phyloP scores from a whole-genome alignment of 441 rosid species.

The Croton setiger region DNA sequence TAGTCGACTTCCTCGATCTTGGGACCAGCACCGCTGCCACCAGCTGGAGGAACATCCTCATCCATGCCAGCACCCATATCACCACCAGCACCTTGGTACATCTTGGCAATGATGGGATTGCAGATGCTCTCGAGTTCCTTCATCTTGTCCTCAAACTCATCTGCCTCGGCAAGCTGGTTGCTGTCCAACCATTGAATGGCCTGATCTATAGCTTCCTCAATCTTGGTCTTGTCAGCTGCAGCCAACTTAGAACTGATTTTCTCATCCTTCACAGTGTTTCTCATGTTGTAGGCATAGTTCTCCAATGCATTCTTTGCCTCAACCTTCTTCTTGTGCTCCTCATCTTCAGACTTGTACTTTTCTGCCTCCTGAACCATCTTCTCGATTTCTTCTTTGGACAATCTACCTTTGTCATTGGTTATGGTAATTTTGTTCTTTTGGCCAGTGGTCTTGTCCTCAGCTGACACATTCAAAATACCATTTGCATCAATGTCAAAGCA shows the following conservation, averaged over 20 bases:
- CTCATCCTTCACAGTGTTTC: constrained; percentile 67
- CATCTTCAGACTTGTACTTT: constrained; percentile 68
- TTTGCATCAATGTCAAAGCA: constrained; percentile 69
- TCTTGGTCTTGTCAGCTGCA: constrained; percentile 57
- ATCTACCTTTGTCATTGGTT: constrained; percentile 71
- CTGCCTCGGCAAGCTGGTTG: constrained; percentile 68
- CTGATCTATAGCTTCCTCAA: constrained; percentile 54
- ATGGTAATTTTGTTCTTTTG: constrained; percentile 80
- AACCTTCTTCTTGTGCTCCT: constrained; percentile 68
- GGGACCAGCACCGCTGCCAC: constrained; percentile 46
- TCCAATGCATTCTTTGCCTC: constrained; percentile 70
- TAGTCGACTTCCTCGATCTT: constrained; percentile 78
- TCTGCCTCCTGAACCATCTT: constrained; percentile 83
- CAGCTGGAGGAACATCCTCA: constrained; percentile 23
- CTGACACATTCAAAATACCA: constrained; percentile 70
- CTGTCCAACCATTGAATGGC: constrained; percentile 66
- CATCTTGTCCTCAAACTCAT: constrained; percentile 78
- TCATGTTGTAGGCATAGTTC: constrained; percentile 73
- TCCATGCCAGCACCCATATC: constrained; percentile 47
- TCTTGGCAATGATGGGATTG: constrained; percentile 70
- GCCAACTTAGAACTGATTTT: constrained; percentile 52
- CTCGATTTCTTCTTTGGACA: constrained; percentile 64
- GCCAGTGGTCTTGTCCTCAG: constrained; percentile 70
- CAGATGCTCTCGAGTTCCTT: constrained; percentile 69
- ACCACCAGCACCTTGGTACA: constrained; percentile 56